Evolutionary conservation across 2,329 filamentous ascomycete genomes (phyloP).

Genomic region (Hypoxylon sp.): DNA sequence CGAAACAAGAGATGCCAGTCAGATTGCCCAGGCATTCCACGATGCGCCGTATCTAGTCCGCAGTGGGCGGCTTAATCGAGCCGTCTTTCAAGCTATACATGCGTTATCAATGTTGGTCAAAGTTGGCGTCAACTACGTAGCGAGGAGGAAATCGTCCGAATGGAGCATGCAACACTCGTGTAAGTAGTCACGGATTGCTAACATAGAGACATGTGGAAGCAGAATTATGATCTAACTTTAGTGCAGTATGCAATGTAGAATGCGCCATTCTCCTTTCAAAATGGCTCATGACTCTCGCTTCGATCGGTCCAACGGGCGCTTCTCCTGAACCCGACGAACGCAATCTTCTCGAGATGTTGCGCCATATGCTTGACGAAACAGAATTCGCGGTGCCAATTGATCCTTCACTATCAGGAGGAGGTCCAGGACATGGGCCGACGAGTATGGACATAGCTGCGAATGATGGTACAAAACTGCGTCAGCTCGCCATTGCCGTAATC

Average conservation of each 20-base stretch:
- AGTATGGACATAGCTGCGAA: constrained; percentile 62
- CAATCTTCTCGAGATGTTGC: constrained; percentile 69
- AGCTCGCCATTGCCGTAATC: constrained; percentile 71
- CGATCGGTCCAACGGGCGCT: constrained; percentile 65
- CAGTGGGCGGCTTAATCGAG: constrained; percentile 72
- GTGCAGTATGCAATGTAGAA: constrained; percentile 72
- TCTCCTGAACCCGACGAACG: constrained; percentile 68
- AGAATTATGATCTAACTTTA: constrained; percentile 27
- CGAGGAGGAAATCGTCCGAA: constrained; percentile 71
- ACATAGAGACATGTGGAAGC: constrained; percentile 14
- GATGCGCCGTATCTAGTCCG: constrained; percentile 72
- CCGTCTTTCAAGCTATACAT: constrained; percentile 77
- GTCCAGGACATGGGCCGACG: constrained; percentile 55
- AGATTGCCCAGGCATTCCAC: constrained; percentile 73
- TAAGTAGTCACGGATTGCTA: constrained; percentile 58
- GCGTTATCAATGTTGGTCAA: constrained; percentile 78
- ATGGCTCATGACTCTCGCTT: constrained; percentile 71
- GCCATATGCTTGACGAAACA: constrained; percentile 73
- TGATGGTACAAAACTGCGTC: constrained; percentile 67
- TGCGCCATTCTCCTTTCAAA: constrained; percentile 73
- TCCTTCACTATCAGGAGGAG: constrained; percentile 64
- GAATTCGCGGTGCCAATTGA: constrained; percentile 74
- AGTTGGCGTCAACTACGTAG: constrained; percentile 73
- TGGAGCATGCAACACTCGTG: constrained; percentile 75
- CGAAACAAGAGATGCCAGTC: constrained; percentile 74